These are phyloP conservation scores for Hysterangium stoloniferum DNA, from an alignment of 768 basidiomycete species.

Conservation along the genomic window DNA sequence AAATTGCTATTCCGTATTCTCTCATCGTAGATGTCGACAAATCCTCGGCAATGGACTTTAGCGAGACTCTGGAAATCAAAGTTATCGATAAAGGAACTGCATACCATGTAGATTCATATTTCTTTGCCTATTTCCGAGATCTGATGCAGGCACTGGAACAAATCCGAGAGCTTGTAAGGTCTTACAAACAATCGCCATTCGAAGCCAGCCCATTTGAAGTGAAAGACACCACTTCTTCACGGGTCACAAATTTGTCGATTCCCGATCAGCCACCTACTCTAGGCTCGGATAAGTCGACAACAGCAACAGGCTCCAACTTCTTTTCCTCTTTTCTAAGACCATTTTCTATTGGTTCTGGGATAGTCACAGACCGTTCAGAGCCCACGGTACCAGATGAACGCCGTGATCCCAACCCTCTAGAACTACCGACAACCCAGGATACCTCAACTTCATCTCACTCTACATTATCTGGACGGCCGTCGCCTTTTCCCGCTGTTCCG, in stretches of 20 bases:
- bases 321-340: constrained; percentile 61
- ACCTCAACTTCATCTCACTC: constrained; percentile 33
- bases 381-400: not conserved
- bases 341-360: constrained; percentile 29
- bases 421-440: not conserved
- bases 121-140: constrained; percentile 92
- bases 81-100: constrained; percentile 60
- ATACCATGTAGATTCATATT: constrained; percentile 78
- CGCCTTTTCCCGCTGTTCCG: constrained; percentile 11
- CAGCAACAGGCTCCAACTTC: constrained; percentile 36
- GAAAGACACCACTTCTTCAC: constrained; percentile 22
- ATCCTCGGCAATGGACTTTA: constrained; percentile 87
- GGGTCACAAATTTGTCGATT: not conserved
- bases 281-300: not conserved
- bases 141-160: constrained; percentile 67
- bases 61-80: constrained; percentile 92
- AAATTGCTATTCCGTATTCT: constrained; percentile 94
- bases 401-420: not conserved
- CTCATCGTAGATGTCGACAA: constrained; percentile 83
- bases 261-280: not conserved
- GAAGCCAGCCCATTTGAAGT: constrained; percentile 17
- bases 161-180: constrained; percentile 70
- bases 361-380: not conserved
- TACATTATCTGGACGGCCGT: constrained; percentile 10
- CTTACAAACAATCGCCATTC: constrained; percentile 15